These are phyloP conservation scores for Nicotiana tomentosiformis DNA, from an alignment of 257 asterid species.

Conservation along the genomic window DNA sequence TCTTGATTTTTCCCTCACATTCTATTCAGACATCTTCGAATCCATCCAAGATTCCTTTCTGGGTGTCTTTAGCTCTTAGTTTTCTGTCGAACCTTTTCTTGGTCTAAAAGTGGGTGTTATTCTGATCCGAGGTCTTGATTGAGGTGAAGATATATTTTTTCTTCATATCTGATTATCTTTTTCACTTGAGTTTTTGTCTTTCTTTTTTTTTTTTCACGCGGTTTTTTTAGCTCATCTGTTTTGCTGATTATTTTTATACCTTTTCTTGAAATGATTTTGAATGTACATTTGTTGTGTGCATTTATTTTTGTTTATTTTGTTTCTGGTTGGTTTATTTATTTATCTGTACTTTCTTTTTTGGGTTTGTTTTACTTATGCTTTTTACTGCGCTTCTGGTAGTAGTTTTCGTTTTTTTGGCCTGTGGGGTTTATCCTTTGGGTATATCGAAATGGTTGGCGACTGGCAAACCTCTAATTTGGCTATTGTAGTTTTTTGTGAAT, in stretches of 20 bases:
- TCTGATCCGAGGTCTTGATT: constrained; percentile 1
- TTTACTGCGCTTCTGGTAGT: background rate
- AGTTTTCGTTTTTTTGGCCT: background rate
- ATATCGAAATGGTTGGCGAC: background rate
- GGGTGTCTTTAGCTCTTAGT: background rate
- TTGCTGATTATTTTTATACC: background rate
- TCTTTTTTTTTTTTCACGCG: background rate
- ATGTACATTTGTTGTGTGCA: background rate
- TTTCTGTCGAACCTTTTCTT: background rate
- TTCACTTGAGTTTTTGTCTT: background rate
- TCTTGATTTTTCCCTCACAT: background rate
- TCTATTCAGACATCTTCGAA: background rate
- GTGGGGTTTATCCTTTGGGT: background rate
- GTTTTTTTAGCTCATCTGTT: background rate
- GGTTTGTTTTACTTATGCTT: background rate
- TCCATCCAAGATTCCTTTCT: background rate
- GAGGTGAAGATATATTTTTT: background rate
- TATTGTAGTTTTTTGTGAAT: background rate
- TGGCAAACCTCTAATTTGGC: constrained; percentile 42
- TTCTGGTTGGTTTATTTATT: background rate
- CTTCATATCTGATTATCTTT: background rate
- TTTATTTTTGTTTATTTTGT: background rate
- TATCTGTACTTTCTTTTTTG: background rate
- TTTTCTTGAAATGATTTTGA: background rate
- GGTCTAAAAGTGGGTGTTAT: background rate